Evolutionary conservation across 2,329 filamentous ascomycete genomes (phyloP).

Genomic region (Pseudocercospora ulei): DNA sequence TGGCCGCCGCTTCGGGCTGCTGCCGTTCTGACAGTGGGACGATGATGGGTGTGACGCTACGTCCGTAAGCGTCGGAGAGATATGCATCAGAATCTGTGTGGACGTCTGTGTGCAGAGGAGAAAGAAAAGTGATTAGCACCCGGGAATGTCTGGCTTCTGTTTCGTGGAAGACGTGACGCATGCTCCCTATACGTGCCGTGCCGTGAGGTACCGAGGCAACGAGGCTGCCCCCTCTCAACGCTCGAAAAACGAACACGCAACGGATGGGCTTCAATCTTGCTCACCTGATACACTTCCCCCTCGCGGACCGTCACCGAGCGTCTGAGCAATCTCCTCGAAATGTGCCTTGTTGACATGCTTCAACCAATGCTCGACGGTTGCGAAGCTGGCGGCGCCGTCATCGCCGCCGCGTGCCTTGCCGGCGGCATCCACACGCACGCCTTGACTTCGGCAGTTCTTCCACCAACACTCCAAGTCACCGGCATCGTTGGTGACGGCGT

Average conservation of each 20-base stretch:
- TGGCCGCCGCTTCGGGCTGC: slow-evolving; percentile 10
- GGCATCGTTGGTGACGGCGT: slow-evolving; percentile 36
- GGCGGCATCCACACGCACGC: slow-evolving; percentile 20
- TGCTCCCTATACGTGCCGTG: too few relatives aligned
- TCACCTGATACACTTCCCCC: slow-evolving; percentile 47
- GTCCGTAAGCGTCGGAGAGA: slow-evolving; percentile 42
- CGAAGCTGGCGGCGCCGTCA: slow-evolving; percentile 32
- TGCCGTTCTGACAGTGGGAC: slow-evolving; percentile 13
- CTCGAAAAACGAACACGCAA: background rate
- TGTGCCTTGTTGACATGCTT: slow-evolving; percentile 47
- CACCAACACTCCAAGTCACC: slow-evolving; percentile 41
- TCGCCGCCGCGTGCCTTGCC: slow-evolving; percentile 22
- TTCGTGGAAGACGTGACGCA: too few relatives aligned
- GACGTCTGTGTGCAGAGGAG: slow-evolving; percentile 31
- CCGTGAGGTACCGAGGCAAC: too few relatives aligned
- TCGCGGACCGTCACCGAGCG: slow-evolving; percentile 51
- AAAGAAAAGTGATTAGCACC: slow-evolving; percentile 9
- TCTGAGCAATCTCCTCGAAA: slow-evolving; percentile 47
- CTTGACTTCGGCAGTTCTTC: slow-evolving; percentile 35
- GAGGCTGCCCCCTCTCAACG: too few relatives aligned
- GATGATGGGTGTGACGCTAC: slow-evolving; percentile 41
- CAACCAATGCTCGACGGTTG: slow-evolving; percentile 38
- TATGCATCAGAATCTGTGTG: slow-evolving; percentile 39
- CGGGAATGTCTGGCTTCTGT: background rate
- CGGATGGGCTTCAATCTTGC: slow-evolving; percentile 24